Evolutionary conservation across 345 rosid genomes (phyloP), one percentile per base, ranked within the genome.

Genomic region (Hypericum androsaemum): DNA sequence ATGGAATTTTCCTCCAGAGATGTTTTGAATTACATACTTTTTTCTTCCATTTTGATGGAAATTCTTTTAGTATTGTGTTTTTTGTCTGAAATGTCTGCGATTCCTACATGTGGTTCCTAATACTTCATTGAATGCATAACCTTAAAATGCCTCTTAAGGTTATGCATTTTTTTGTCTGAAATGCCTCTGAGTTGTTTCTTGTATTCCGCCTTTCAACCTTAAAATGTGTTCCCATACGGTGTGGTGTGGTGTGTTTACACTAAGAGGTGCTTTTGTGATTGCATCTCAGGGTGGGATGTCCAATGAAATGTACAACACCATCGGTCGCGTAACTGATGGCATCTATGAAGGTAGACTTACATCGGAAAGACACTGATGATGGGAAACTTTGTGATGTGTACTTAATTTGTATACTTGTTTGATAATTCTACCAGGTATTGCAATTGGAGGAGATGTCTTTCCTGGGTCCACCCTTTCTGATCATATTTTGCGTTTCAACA

Each of bases 361-460:
- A 54, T 47, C 51, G 16, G 22, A 7, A 39, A 32, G 7, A 3
- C 43, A 41, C 9, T 47, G 37, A 37, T 38, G 52, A 37, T 53
- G 14, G 36, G 12, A 49, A 64, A 22, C 32, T 68, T 12, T 11
- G 2, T 44, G 17, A 36, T 45, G 43, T n/a, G 41, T 17, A 35
- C 14, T 9, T 28, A 41, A 44, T 46, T 13, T 48, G 61, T 43
- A 28, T 64, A 7, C 37, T 41, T 59, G 54, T 68, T 57, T 65
- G 63, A 52, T 62, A 74, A 63, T 66, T 28, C 15, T 48, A 13
- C 32, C 42, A 90, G 98, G 98, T 58, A 84, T 90, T 71, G 98
- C 96, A 50, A 90, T 87, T 62, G 96, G 95, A 70, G 98, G 98
- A 62, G 98, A 90, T 74, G 98, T 87, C 58, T 90, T 87, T 79